Evolutionary conservation across 305 asterid species (phyloP), one percentile per base, ranked within the genome.

Genomic region (Rubia tinctorum): DNA sequence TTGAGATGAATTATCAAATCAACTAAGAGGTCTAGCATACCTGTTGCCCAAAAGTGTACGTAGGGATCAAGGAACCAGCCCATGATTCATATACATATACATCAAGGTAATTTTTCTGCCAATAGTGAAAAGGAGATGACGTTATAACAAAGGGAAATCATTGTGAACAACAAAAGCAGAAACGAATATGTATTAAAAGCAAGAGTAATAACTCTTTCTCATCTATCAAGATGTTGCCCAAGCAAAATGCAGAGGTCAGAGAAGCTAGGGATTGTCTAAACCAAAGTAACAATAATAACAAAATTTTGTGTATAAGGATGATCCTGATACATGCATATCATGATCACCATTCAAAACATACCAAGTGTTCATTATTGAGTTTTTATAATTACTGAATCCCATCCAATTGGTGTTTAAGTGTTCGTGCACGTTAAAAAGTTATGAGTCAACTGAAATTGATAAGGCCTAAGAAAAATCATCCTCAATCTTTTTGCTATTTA

Each of bases 61-160:
- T 80, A 20, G 99, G 98, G 80, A 95, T 90, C 84, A 95, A 66
- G 30, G 96, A 90, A 80, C 91, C 97, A 66, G 97, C 97, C 99
- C 99, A 95, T 76, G 94, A 77, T 82, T 95, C 99, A 84, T 84
- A 95, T 43, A 87, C 83, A 82, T 95, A 95, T 40, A 95, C 90
- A 70, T 95, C 99, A 90, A 95, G 78, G 89, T 95, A 95, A 84
- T 95, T 95, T 89, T 88, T 95, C 99, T 95, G 94, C 74, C 49
- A 68, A 67, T 59, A 61, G 71, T 64, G 77, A 76, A 77, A 47
- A 72, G 27, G 59, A 42, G 72, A 73, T 58, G 75, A 75, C 68
- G 76, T 8, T 64, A 58, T 69, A 42, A 61, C 65, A 78, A 43
- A 49, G 44, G 42, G 62, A 10, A 60, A 59, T 43, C 39, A n/a